A percentile compares a stretch with the other conserved stretches of the same genome.
Evolutionary conservation across 345 rosid species (phyloP).

Genomic region (Bretschneidera sinensis): DNA sequence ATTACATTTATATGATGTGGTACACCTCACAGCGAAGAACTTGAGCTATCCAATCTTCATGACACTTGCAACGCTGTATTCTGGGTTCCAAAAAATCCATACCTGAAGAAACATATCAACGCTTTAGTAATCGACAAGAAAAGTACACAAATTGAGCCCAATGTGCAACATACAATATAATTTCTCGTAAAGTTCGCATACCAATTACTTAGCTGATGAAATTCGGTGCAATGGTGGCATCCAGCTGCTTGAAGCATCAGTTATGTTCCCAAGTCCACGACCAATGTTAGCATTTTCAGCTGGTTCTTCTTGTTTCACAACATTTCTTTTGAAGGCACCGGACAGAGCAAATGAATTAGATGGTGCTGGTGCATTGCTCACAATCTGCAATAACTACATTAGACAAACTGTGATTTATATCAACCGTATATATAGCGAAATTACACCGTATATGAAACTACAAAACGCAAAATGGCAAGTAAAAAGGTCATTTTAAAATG

Average conservation of each 20-base stretch:
- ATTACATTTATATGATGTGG: constrained; percentile 8
- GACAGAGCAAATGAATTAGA: constrained; percentile 27
- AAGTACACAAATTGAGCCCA: not conserved
- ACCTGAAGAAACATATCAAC: constrained; percentile 8
- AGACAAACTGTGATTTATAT: not conserved
- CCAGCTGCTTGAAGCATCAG: constrained; percentile 36
- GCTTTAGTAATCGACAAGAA: not conserved
- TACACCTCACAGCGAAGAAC: constrained; percentile 6
- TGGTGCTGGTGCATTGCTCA: constrained; percentile 19
- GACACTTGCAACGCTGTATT: constrained; percentile 7
- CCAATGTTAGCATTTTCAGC: constrained; percentile 20
- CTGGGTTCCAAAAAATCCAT: constrained; percentile 15
- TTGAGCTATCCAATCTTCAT: constrained; percentile 20
- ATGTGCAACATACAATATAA: not conserved
- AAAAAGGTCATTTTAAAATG: not conserved
- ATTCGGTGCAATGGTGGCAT: constrained; percentile 22
- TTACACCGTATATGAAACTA: constrained; percentile 1
- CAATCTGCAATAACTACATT: constrained; percentile 20
- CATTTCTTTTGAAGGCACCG: constrained; percentile 19
- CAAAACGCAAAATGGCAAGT: not conserved
- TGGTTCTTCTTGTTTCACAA: constrained; percentile 21
- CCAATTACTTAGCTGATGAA: constrained; percentile 33
- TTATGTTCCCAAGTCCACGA: constrained; percentile 21
- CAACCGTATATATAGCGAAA: not conserved
- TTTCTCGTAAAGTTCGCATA: no score